Evolutionary conservation across 768 basidiomycete species (phyloP).

Genomic region (Sporobolomyces phaffii): DNA sequence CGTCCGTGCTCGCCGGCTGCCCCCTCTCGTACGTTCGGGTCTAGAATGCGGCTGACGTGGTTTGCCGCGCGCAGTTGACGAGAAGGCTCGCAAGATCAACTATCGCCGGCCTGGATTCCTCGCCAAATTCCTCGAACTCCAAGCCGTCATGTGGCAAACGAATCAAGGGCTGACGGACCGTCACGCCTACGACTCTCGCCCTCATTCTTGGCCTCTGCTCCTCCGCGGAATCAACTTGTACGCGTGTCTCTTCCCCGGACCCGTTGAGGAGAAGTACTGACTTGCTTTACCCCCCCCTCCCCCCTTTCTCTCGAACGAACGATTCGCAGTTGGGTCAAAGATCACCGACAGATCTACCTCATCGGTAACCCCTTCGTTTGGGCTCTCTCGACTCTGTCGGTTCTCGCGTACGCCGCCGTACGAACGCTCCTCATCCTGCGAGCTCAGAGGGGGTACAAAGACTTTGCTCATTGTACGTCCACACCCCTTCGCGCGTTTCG

Average conservation of each 20-base stretch:
- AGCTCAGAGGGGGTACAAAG: slow-evolving; percentile 80
- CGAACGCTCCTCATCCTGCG: slow-evolving; percentile 78
- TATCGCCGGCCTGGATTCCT: slow-evolving; percentile 86
- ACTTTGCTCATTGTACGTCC: slow-evolving; percentile 83
- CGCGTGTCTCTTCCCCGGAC: too few species aligned
- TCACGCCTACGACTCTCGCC: slow-evolving; percentile 92
- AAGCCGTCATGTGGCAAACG: slow-evolving; percentile 79
- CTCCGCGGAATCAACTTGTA: slow-evolving; percentile 75
- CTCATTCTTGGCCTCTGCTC: slow-evolving; percentile 80
- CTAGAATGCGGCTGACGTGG: too few species aligned
- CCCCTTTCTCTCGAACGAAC: background rate
- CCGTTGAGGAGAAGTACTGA: too few species aligned
- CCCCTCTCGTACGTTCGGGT: too few species aligned
- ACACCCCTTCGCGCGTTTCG: too few species aligned
- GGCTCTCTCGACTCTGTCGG: slow-evolving; percentile 72
- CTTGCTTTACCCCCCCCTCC: slow-evolving; percentile 45
- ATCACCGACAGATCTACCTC: slow-evolving; percentile 89
- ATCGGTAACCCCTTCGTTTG: slow-evolving; percentile 91
- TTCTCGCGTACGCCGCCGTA: slow-evolving; percentile 61
- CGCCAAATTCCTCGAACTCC: slow-evolving; percentile 81
- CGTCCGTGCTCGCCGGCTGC: background rate
- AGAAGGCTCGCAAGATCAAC: slow-evolving; percentile 73
- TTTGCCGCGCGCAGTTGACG: slow-evolving; percentile 60
- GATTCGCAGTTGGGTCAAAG: slow-evolving; percentile 87
- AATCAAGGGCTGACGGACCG: slow-evolving; percentile 93